Evolutionary conservation across 2,329 filamentous ascomycete species (phyloP).

Genomic region (Aspergillus felis): DNA sequence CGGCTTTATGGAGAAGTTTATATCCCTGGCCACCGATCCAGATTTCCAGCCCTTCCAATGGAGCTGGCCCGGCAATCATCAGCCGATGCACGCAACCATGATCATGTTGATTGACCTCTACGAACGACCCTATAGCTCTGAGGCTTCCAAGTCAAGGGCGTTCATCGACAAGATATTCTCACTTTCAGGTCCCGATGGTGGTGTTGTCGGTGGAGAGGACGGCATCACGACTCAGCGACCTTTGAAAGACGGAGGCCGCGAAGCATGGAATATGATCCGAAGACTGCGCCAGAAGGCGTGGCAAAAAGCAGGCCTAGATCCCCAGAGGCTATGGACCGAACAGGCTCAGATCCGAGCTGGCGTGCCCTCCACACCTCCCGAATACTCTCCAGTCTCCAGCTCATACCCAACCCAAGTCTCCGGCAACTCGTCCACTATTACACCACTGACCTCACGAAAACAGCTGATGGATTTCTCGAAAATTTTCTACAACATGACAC

Average conservation of each 20-base stretch:
- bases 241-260: slow-evolving; percentile 45
- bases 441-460: slow-evolving; percentile 9
- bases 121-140: slow-evolving; percentile 43
- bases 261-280: slow-evolving; percentile 48
- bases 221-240: slow-evolving; percentile 42
- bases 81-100: slow-evolving; percentile 30
- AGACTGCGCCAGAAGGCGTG: slow-evolving; percentile 46
- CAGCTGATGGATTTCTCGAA: slow-evolving; percentile 31
- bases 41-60: slow-evolving; percentile 48
- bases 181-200: slow-evolving; percentile 42
- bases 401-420: slow-evolving; percentile 10
- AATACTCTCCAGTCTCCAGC: slow-evolving; percentile 9
- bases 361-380: slow-evolving; percentile 19
- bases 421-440: slow-evolving; percentile 4
- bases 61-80: slow-evolving; percentile 43
- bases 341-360: slow-evolving; percentile 42
- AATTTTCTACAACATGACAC: slow-evolving; percentile 34
- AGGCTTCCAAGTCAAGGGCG: slow-evolving; percentile 43
- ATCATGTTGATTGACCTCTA: slow-evolving; percentile 49
- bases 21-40: slow-evolving; percentile 44
- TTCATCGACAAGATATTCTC: slow-evolving; percentile 47
- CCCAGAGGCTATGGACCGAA: slow-evolving; percentile 45
- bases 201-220: slow-evolving; percentile 45
- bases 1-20: slow-evolving; percentile 48
- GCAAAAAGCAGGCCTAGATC: slow-evolving; percentile 47